Evolutionary conservation across 805 yeast genomes (phyloP), one percentile per base, ranked within the genome.

Genomic region (Wickerhamiella kazuoi): DNA sequence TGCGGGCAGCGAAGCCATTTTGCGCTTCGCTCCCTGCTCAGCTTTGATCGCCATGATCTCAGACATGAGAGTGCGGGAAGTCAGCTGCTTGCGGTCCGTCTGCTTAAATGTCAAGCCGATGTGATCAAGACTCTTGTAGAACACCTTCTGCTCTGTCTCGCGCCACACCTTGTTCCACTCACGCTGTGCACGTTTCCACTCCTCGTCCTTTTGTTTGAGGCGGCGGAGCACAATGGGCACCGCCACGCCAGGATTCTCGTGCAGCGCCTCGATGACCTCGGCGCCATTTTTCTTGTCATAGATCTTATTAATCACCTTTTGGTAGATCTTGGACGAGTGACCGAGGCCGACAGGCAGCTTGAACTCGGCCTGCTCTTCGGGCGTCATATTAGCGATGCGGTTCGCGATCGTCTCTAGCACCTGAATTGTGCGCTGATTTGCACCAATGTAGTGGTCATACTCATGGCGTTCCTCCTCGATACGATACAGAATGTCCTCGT

Each of bases 91-190:
- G 58, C 90, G 87, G 60, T 90, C 99, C 19, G 94, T 80, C 56
- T 90, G 97, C 60, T 90, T 90, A 64, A 90, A 90, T 0, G 96
- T 86, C 50, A 90, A 68, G 1, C 99, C 98, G 45, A 87, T 64
- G 57, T 90, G 98, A 56, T 90, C 99, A 47, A 90, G 66, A 2
- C 95, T 81, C 59, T 90, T 90, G 64, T 75, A 82, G 57, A 80
- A 86, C 0, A 84, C 94, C 52, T 83, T 86, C 54, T 86, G 94
- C 59, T 90, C 98, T 61, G 93, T 75, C 60, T 87, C 97, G 54
- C 99, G 75, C 99, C 99, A 90, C 13, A 84, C 93, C 56, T 87
- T 87, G 61, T 87, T 87, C 97, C 98, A 90, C 57, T 90, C 97
- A 51, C 97, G 74, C 52, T 87, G 98, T 2, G 95, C 86, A 45